phyloP scores from a whole-genome alignment of 1,284 basidiomycete species.

The Veloboletus limbatus region DNA sequence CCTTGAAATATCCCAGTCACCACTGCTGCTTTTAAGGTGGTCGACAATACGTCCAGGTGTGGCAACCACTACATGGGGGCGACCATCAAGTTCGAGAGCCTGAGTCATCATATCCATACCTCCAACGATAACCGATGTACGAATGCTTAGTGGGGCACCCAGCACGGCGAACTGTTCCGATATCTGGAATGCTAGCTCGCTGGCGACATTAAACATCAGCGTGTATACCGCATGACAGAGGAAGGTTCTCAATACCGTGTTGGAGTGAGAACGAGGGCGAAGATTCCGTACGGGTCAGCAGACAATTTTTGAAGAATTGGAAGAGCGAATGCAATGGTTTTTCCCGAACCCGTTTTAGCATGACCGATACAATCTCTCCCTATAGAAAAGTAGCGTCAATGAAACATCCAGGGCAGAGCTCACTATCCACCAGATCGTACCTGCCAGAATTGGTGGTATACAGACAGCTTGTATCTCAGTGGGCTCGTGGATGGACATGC shows the following conservation, averaged over 20 bases:
- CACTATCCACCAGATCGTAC: conserved; percentile 41
- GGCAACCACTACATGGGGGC: conserved; percentile 93
- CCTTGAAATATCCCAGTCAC: conserved; percentile 82
- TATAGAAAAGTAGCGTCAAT: conserved; percentile 17
- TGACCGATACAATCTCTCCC: conserved; percentile 94
- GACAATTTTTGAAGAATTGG: conserved; percentile 92
- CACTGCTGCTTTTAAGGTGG: conserved; percentile 76
- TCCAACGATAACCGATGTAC: conserved; percentile 89
- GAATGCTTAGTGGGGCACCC: conserved; percentile 76
- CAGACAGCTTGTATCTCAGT: conserved; percentile 91
- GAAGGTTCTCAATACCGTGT: conserved; percentile 65
- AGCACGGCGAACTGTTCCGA: conserved; percentile 94
- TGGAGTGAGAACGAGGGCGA: conserved; percentile 90
- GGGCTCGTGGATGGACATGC: conserved; percentile 84
- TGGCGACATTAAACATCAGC: conserved; percentile 32
- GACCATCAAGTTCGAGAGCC: conserved; percentile 79
- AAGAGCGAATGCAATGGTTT: conserved; percentile 96
- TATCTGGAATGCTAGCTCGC: conserved; percentile 96
- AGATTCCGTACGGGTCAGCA: conserved; percentile 90
- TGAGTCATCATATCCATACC: conserved; percentile 99
- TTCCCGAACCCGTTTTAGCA: conserved; percentile 97
- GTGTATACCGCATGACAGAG: neutral
- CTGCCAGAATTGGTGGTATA: conserved; percentile 82
- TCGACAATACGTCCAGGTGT: conserved; percentile 97
- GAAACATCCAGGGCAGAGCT: neutral